Base-by-base conservation (phyloP, 31 red algal species). In the Odonthalia washingtoniensis region DNA sequence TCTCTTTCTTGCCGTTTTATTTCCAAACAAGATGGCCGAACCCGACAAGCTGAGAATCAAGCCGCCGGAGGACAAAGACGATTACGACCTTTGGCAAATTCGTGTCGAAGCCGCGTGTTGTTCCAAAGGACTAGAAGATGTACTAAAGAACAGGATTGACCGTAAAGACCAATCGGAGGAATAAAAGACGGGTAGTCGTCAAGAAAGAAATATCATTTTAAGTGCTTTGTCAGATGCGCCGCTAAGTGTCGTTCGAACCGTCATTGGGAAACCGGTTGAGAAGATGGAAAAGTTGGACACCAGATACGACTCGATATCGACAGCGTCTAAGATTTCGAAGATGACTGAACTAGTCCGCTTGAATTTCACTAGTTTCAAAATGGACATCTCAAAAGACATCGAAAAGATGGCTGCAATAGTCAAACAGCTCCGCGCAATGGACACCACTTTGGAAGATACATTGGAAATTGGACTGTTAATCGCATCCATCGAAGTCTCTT, bases 301-400 rank as follows among this genome's bases (percentile, higher is more conserved):
- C 24, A 0, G 81, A 18, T 85, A 70, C 31, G 31, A 31, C 0
- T 85, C 81, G 12, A 74, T 0, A 0, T 74, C 67, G 6, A 85
- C 81, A n/a, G 81, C 66, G 35, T 85, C 81, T 0, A 67, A 0
- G 16, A 85, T 85, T 3, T 41, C 1, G 1, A 85, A 72, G 41
- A 85, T 85, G 40, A 65, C 64, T 52, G 81, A 85, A 0, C 53
- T 85, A 9, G 81, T 85, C n/a, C 67, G 17, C 52, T 34, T 17
- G 18, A 33, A 42, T 49, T 65, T 33, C 0, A 66, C 0, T 21
- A 0, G 35, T 42, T 14, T 82, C 16, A 33, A 67, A 14, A 37
- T 34, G n/a, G 52, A 0, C 28, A 61, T 82, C n/a, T 1, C 49
- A 0, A 65, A 61, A 21, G 57, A 82, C 57, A 82, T 68, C 30